These are phyloP conservation scores for Wickerhamiella kazuoi DNA, from an alignment of 805 yeast genomes.

Conservation along the genomic window DNA sequence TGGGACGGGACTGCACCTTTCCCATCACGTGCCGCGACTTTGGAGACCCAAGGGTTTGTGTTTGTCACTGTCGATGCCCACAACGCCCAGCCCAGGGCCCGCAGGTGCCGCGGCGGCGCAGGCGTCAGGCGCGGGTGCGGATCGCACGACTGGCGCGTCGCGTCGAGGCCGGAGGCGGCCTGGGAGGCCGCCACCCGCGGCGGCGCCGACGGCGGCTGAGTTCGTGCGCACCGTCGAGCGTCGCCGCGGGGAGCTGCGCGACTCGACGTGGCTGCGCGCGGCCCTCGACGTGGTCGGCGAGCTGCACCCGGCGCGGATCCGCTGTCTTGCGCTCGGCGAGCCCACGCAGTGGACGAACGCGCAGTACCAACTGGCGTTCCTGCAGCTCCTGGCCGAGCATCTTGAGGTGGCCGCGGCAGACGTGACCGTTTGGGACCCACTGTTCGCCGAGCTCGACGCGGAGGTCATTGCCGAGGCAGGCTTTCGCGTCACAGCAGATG, in stretches of 20 bases:
- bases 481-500: slow-evolving; percentile 16
- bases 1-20: too few species aligned
- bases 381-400: slow-evolving; percentile 26
- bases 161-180: too few species aligned
- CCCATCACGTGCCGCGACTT: too few species aligned
- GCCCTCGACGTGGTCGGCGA: slow-evolving; percentile 3
- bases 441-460: slow-evolving; percentile 32
- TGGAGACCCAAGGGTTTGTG: too few species aligned
- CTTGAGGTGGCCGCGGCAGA: slow-evolving; percentile 9
- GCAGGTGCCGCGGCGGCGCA: too few species aligned
- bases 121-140: too few species aligned
- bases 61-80: too few species aligned
- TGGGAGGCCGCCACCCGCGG: too few species aligned
- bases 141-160: too few species aligned
- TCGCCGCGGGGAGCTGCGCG: slow-evolving; percentile 5
- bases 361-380: slow-evolving; percentile 45
- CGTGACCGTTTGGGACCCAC: slow-evolving; percentile 49
- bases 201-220: neutral
- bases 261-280: slow-evolving; percentile 4
- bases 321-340: slow-evolving; percentile 60
- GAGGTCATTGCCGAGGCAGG: slow-evolving; percentile 19
- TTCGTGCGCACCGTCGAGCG: slow-evolving; percentile 6
- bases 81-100: too few species aligned
- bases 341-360: slow-evolving; percentile 33
- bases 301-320: slow-evolving; percentile 18